Evolutionary conservation across 257 asterid species (phyloP).

Genomic region (Catharanthus roseus): DNA sequence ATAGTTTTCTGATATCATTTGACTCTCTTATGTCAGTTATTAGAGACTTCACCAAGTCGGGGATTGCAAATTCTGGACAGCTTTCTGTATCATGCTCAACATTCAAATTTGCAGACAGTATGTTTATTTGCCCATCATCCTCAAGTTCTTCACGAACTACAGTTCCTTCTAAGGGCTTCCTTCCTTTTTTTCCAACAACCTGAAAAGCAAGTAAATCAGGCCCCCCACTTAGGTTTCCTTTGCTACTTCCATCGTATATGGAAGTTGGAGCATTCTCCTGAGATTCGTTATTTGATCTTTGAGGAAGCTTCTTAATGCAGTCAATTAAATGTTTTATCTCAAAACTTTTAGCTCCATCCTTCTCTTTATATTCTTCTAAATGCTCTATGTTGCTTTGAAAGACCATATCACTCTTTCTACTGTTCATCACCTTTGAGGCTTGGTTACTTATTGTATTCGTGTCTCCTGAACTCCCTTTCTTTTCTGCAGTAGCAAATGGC

Average conservation of each 20-base stretch:
- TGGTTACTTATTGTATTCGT: slow-evolving; percentile 14
- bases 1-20: slow-evolving; percentile 15
- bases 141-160: neutral
- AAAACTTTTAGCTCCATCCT: slow-evolving; percentile 4
- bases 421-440: slow-evolving; percentile 16
- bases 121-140: neutral
- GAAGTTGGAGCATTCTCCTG: slow-evolving; percentile 8
- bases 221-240: slow-evolving; percentile 4
- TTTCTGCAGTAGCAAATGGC: neutral
- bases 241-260: slow-evolving; percentile 11
- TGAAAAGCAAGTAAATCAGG: neutral
- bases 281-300: slow-evolving; percentile 8
- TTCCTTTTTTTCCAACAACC: slow-evolving; percentile 13
- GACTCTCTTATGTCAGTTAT: slow-evolving; percentile 19
- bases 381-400: slow-evolving; percentile 4
- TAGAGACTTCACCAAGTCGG: slow-evolving; percentile 14
- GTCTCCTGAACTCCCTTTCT: slow-evolving; percentile 9
- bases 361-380: slow-evolving; percentile 17
- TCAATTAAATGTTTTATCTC: slow-evolving; percentile 22
- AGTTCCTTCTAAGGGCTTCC: neutral
- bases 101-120: slow-evolving; percentile 12
- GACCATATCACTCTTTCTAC: slow-evolving; percentile 14
- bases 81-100: slow-evolving; percentile 21
- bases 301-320: slow-evolving; percentile 14
- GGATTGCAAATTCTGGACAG: slow-evolving; percentile 4